Evolutionary conservation across 2,329 filamentous ascomycete species (phyloP), one percentile per base, ranked within the genome.

Genomic region (Plectosphaerella plurivora): DNA sequence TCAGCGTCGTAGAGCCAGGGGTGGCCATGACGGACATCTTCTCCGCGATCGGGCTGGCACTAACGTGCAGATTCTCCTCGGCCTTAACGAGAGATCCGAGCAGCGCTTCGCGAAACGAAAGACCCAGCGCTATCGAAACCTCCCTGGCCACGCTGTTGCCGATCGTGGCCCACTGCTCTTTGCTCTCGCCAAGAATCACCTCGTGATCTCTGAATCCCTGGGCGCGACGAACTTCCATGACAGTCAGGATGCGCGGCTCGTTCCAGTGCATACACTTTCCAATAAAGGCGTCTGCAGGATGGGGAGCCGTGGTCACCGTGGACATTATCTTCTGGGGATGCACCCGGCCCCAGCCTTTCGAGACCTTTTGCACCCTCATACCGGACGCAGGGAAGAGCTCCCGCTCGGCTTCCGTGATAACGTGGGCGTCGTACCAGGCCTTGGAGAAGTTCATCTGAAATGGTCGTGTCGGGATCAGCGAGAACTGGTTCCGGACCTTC

Each of bases 121-220:
- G 61, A 0, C 89, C 89, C 1, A 91, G 64, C 0, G 83, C 82
- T 16, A 91, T 66, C 0, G 88, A 81, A 1, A 89, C 79, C 22
- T 82, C 79, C 9, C 88, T 73, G 3, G 88, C 82, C 0, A 95
- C 89, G 25, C 85, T 89, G 65, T 95, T 95, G 0, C 90, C 90
- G 0, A 92, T 74, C 18, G 89, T 81, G 51, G 76, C 79, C 70
- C 81, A 84, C 61, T 89, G 85, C 2, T 83, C 70, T 0, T 37
- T 10, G 0, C 76, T 65, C 0, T 51, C 61, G 0, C 89, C 89
- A 1, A 92, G 65, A 1, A 95, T 65, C 0, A 92, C 77, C 53
- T 93, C 89, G 6, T 83, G 57, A 51, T 93, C 87, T 0, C 75
- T 82, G 41, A 88, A 83, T 0, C 87, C 86, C 64, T 94, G 89